Base-by-base conservation (phyloP, 176 grass and related monocot genomes). In the Canna indica region DNA sequence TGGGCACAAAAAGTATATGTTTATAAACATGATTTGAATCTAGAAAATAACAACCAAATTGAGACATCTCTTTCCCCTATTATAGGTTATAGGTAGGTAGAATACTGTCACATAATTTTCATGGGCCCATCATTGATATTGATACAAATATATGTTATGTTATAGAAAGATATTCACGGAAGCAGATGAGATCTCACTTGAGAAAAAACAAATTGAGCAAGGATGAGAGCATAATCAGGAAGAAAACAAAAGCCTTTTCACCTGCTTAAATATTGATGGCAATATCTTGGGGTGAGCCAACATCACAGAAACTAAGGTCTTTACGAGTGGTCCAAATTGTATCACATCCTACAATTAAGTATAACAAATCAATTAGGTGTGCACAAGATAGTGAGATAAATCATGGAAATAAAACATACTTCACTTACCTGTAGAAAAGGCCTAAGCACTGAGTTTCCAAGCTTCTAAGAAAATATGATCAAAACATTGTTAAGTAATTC, bases 231-330 rank as follows among this genome's bases (percentile, higher is more conserved):
- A 70, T 8, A 29, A 30, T 34, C 27, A 47, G 27, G 25, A 70
- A 68, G 13, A 68, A 73, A 47, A 25, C 16, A 20, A 68, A 52
- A 77, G 63, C 29, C 24, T 27, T 9, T 47, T 80, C 66, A 34
- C 91, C 89, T 92, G 89, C 77, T 80, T 90, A 72, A 97, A 90
- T 83, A 97, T 97, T 47, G 86, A 87, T 75, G 94, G 94, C 67
- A 92, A 73, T 64, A 92, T 90, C 52, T 80, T 79, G 59, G 94
- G 89, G 38, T 72, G 70, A n/a, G 53, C 79, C 69, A 92, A 30
- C 86, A 97, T 90, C 67, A 97, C 82, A 77, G 81, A 83, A 60
- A 84, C 94, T 64, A 97, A 77, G 32, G 94, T 92, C 75, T 92
- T 90, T 32, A 87, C 89, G 46, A 97, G 68, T 32, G 89, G 89